Evolutionary conservation across 306 rosid species (phyloP).

Genomic region (Quercus parvula): DNA sequence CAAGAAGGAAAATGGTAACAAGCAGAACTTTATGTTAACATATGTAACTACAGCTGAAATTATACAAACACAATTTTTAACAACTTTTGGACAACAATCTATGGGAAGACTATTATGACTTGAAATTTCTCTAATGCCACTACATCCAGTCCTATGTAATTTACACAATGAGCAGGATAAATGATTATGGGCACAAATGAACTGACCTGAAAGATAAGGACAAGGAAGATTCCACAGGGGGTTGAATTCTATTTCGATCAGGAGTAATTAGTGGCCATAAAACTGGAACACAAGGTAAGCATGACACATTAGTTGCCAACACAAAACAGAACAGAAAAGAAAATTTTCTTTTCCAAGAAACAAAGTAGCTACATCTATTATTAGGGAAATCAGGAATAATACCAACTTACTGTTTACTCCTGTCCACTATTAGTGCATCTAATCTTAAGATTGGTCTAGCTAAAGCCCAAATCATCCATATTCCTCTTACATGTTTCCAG

Average conservation of each 20-base stretch:
- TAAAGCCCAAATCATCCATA: neutral
- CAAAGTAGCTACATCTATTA: neutral
- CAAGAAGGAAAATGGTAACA: neutral
- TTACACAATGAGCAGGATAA: neutral
- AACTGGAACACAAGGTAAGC: slow-evolving; percentile 41
- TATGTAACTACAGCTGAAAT: neutral
- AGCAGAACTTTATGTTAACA: neutral
- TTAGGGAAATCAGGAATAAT: neutral
- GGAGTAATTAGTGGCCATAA: slow-evolving; percentile 72
- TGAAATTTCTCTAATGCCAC: neutral
- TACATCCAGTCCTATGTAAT: neutral
- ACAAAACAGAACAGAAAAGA: neutral
- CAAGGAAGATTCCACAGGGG: slow-evolving; percentile 69
- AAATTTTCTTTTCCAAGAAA: neutral
- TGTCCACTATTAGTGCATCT: neutral
- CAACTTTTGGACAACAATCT: neutral
- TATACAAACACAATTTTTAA: too few species aligned
- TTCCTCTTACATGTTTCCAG: neutral
- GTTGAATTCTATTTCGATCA: slow-evolving; percentile 53
- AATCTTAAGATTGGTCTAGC: neutral
- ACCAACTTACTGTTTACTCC: neutral
- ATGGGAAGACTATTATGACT: too few species aligned
- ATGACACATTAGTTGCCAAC: slow-evolving; percentile 15
- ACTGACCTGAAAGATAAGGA: slow-evolving; percentile 73
- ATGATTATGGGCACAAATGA: neutral